phyloP scores from a whole-genome alignment of 129 eudicot genomes.

The Centaurea solstitialis region DNA sequence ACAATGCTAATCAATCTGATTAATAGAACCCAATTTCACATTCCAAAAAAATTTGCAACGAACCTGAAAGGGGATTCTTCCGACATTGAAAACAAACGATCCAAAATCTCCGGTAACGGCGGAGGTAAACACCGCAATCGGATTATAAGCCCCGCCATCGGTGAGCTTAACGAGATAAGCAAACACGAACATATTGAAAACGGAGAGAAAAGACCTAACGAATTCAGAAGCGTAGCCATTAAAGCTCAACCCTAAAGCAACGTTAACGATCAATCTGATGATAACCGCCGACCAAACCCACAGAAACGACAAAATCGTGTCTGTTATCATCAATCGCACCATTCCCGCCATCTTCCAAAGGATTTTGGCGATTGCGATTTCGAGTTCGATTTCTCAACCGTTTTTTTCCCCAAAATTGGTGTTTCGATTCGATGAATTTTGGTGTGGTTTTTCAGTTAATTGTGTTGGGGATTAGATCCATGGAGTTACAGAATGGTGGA shows the following conservation, averaged over 20 bases:
- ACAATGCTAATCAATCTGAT: background rate
- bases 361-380: background rate
- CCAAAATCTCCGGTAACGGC: conserved; percentile 62
- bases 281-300: conserved; percentile 79
- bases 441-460: background rate
- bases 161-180: conserved; percentile 51
- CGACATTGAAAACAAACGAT: conserved; percentile 57
- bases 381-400: background rate
- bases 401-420: background rate
- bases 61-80: conserved; percentile 95
- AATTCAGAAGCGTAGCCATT: conserved; percentile 46
- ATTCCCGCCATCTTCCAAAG: conserved; percentile 33
- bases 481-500: background rate
- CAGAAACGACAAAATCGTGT: conserved; percentile 66
- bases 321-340: conserved; percentile 45
- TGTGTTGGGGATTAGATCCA: background rate
- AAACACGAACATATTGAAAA: conserved; percentile 65
- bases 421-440: conserved; percentile 4
- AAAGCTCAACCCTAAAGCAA: conserved; percentile 38
- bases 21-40: background rate
- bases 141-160: conserved; percentile 77
- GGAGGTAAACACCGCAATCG: conserved; percentile 49
- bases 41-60: background rate
- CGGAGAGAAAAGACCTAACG: conserved; percentile 30
- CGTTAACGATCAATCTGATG: conserved; percentile 44